Base-by-base conservation (phyloP, 2,329 filamentous ascomycete genomes). In the Chaetomiaceae sp. region DNA sequence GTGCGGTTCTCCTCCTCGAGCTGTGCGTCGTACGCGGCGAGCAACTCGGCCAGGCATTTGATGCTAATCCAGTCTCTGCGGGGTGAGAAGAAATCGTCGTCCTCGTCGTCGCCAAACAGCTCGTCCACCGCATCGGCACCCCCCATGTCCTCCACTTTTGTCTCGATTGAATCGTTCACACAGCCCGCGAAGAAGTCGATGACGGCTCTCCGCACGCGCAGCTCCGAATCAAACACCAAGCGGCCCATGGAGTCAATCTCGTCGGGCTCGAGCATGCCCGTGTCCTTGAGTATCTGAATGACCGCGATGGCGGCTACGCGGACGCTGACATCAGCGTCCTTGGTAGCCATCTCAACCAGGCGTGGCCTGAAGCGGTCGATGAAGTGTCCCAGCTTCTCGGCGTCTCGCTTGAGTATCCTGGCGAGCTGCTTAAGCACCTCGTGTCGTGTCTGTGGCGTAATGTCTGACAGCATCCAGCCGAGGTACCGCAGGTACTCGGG, bases 391-490 rank as follows among this genome's bases (percentile, higher is more conserved):
- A 98, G 72, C 54, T 94, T 79, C 61, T 88, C 88, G 43, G 89
- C 81, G 54, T 87, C 83, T 48, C 87, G 82, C 59, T 82, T 84
- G 67, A 94, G 91, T 5, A 98, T 75, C 47, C 79, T 82, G 18
- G 79, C 75, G 12, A 98, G 73, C 64, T 97, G 89, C 59, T 83
- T 87, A 34, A 98, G 68, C 2, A 94, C 88, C 63, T 95, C 89
- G n/a, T 84, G 76, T 44, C 93, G 80, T 18, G 88, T 90, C 8
- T 81, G 69, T 1, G 83, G 74, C 50, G 83, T 76, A 3, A 82
- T 76, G 62, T 98, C 93, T 4, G 90, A 95, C 24, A 98, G 74
- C 60, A 95, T 83, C 93, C 93, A 98, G 42, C 93, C 93, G 6
- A 98, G 74, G 60, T 98, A 98, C 50, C 93, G 83, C 41, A 98